Percentiles rank a stretch among this genome's conserved stretches.
Evolutionary conservation across 306 rosid genomes (phyloP).

Genomic region (Quercus bicolor): DNA sequence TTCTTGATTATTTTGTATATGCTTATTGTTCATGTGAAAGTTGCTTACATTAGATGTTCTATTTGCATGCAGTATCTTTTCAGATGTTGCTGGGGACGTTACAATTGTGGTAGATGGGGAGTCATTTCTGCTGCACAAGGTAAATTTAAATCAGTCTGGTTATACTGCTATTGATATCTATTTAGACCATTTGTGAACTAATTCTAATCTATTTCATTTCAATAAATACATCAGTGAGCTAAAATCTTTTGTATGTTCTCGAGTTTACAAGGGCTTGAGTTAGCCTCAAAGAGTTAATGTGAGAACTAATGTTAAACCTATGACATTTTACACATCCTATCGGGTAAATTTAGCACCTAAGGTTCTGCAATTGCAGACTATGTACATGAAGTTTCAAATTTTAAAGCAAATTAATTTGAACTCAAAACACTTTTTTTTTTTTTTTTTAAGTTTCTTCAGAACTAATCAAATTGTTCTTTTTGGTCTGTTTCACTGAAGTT

Average conservation of each 20-base stretch:
- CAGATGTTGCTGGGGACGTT: constrained; percentile 90
- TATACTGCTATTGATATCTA: neutral
- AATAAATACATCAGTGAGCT: neutral
- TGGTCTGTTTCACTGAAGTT: constrained; percentile 45
- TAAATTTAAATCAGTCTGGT: constrained; percentile 9
- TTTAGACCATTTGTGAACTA: neutral
- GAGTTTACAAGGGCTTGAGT: neutral
- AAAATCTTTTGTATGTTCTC: constrained; percentile 1
- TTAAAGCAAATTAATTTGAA: constrained; percentile 2
- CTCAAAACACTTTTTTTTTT: neutral
- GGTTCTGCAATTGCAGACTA: neutral
- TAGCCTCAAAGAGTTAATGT: neutral
- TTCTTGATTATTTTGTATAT: neutral
- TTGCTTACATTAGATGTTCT: neutral
- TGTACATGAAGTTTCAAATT: neutral
- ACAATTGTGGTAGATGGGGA: constrained; percentile 74
- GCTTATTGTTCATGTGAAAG: constrained; percentile 7
- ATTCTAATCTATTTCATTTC: constrained; percentile 5
- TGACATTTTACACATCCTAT: neutral
- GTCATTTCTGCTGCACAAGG: constrained; percentile 85
- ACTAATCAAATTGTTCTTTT: constrained; percentile 14
- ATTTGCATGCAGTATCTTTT: constrained; percentile 56
- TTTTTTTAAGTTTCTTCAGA: neutral
- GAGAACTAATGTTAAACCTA: neutral
- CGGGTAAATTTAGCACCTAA: too few relatives aligned